A percentile compares a stretch with the other conserved stretches of the same genome.
Evolutionary conservation across 2,329 filamentous ascomycete species (phyloP).

Genomic region (Phaeosphaeriaceae sp.): DNA sequence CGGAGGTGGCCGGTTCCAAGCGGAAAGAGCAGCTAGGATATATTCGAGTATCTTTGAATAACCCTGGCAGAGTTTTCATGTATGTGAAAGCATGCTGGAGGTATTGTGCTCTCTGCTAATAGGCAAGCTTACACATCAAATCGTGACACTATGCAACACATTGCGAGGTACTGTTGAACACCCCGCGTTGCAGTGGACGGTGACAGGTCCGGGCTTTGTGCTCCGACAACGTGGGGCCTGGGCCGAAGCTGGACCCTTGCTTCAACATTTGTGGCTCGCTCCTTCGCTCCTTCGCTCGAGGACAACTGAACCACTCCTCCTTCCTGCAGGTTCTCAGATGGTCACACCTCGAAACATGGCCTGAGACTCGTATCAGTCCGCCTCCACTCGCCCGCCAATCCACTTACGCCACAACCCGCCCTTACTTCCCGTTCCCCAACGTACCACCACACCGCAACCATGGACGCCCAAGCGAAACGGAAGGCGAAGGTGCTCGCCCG

Average conservation of each 20-base stretch:
- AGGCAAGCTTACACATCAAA: too few species aligned
- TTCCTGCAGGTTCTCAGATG: background rate
- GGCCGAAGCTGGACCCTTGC: slow-evolving; percentile 11
- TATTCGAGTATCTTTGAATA: slow-evolving; percentile 11
- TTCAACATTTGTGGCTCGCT: slow-evolving; percentile 24
- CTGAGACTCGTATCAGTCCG: slow-evolving; percentile 2
- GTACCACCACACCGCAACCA: slow-evolving; percentile 19
- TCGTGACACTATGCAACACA: too few species aligned
- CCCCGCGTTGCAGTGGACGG: background rate
- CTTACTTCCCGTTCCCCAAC: background rate
- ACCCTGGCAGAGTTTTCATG: background rate
- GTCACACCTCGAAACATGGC: background rate
- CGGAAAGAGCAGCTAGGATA: slow-evolving; percentile 6
- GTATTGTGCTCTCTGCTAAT: too few species aligned
- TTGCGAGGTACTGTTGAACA: background rate
- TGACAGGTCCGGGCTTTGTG: background rate
- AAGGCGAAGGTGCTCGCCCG: slow-evolving; percentile 64
- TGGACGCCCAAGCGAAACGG: slow-evolving; percentile 38
- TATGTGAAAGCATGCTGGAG: background rate
- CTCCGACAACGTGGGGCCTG: background rate
- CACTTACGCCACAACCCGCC: too few species aligned
- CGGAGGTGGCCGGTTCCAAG: slow-evolving; percentile 31
- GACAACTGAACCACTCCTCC: background rate
- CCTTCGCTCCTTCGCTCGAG: slow-evolving; percentile 11
- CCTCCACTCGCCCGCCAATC: background rate